Evolutionary conservation across 495 filamentous ascomycete species (phyloP).

Genomic region (Hyaloscypha hepaticicola): DNA sequence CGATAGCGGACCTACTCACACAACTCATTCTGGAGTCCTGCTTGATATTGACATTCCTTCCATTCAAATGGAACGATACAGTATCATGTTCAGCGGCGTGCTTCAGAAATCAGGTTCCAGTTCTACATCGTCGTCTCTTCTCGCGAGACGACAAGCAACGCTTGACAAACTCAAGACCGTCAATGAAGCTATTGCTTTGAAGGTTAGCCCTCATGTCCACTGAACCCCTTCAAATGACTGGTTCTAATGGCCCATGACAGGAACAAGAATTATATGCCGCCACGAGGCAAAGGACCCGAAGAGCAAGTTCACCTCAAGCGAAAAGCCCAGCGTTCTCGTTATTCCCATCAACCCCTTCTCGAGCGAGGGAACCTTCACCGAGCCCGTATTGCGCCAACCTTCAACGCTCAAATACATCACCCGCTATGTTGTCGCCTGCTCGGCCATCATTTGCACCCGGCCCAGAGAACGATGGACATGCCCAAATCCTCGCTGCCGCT

Average conservation of each 20-base stretch:
- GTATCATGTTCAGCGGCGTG: conserved; percentile 87
- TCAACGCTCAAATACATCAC: conserved; percentile 59
- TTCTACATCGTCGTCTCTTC: conserved; percentile 43
- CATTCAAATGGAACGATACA: conserved; percentile 83
- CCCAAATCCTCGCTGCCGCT: conserved; percentile 18
- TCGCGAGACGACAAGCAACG: conserved; percentile 68
- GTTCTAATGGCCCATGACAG: conserved; percentile 25
- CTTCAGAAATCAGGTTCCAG: conserved; percentile 44
- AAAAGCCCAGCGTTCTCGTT: conserved; percentile 60
- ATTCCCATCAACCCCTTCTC: conserved; percentile 57
- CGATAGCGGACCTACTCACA: background rate
- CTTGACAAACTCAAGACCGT: conserved; percentile 60
- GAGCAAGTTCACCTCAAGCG: conserved; percentile 60
- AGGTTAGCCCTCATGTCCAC: conserved; percentile 34
- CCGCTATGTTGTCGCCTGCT: conserved; percentile 48
- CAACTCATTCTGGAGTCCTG: conserved; percentile 24
- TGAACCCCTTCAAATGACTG: conserved; percentile 13
- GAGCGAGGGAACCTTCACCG: conserved; percentile 19
- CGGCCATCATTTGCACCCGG: conserved; percentile 29
- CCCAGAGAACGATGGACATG: conserved; percentile 21
- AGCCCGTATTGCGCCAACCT: conserved; percentile 42
- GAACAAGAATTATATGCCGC: conserved; percentile 31
- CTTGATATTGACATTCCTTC: conserved; percentile 81
- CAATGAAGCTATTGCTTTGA: conserved; percentile 39
- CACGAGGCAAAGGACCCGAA: conserved; percentile 38